These are phyloP conservation scores for Tetracladium setigerum DNA, from an alignment of 495 filamentous ascomycete genomes.

Conservation along the genomic window DNA sequence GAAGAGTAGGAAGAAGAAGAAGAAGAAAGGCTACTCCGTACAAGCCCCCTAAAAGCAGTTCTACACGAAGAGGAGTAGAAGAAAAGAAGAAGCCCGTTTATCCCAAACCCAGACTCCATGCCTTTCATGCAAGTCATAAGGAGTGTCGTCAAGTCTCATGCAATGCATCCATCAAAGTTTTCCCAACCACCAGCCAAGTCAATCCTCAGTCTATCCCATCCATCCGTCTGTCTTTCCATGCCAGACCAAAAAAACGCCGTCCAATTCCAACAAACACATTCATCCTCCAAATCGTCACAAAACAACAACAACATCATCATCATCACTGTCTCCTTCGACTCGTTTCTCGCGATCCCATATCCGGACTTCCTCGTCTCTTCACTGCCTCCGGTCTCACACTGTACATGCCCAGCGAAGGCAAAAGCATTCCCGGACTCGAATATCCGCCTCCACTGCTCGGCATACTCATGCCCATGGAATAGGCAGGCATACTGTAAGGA, in stretches of 20 bases:
- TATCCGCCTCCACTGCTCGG: constrained; percentile 18
- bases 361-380: constrained; percentile 24
- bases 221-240: background rate
- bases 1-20: too few species aligned
- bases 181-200: background rate
- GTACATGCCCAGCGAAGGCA: constrained; percentile 27
- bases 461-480: constrained; percentile 25
- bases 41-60: constrained; percentile 15
- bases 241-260: constrained; percentile 1
- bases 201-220: background rate
- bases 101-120: constrained; percentile 6
- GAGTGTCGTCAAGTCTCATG: constrained; percentile 10
- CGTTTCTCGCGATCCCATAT: constrained; percentile 30
- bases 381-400: constrained; percentile 3
- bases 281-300: background rate
- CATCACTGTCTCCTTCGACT: constrained; percentile 33
- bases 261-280: background rate
- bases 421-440: constrained; percentile 34
- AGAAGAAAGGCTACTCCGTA: background rate
- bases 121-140: constrained; percentile 16
- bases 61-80: constrained; percentile 5
- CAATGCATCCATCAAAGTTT: constrained; percentile 5
- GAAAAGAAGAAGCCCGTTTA: background rate
- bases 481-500: constrained; percentile 45
- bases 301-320: background rate